phyloP scores from a whole-genome alignment of 495 filamentous ascomycete species.

The Neurospora sp. region DNA sequence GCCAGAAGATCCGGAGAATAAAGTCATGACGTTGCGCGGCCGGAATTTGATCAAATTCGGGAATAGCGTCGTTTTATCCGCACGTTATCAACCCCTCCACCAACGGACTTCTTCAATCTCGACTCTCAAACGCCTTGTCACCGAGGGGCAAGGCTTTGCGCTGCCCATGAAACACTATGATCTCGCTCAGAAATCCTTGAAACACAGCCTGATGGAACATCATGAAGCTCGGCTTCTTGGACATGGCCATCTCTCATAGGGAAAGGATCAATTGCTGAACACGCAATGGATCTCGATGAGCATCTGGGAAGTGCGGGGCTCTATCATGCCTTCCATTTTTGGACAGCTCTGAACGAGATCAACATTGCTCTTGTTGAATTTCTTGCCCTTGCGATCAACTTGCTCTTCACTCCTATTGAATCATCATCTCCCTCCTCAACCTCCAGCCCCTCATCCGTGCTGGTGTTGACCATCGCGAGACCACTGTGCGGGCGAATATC shows the following conservation, averaged over 20 bases:
- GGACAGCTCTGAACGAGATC: background rate
- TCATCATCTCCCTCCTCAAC: background rate
- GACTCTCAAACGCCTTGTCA: background rate
- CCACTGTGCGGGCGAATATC: background rate
- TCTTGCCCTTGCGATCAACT: background rate
- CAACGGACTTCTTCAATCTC: background rate
- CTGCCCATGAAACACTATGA: background rate
- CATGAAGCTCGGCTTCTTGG: background rate
- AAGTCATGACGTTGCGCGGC: background rate
- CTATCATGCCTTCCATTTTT: background rate
- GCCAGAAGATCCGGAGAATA: background rate
- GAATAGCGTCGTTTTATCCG: background rate
- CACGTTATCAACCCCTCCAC: background rate
- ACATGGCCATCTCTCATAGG: background rate
- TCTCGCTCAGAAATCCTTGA: background rate
- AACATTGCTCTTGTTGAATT: background rate
- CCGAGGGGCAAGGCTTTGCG: background rate
- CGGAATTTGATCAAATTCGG: background rate
- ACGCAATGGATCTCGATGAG: background rate
- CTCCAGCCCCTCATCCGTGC: background rate
- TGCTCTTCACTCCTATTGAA: background rate
- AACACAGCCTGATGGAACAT: background rate
- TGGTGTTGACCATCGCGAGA: background rate
- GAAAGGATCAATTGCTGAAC: background rate
- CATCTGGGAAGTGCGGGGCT: background rate